Percentiles rank a stretch among this genome's conserved stretches.
Conservation (phyloP, 805 yeast genomes). For the Candida ovalis region DNA sequence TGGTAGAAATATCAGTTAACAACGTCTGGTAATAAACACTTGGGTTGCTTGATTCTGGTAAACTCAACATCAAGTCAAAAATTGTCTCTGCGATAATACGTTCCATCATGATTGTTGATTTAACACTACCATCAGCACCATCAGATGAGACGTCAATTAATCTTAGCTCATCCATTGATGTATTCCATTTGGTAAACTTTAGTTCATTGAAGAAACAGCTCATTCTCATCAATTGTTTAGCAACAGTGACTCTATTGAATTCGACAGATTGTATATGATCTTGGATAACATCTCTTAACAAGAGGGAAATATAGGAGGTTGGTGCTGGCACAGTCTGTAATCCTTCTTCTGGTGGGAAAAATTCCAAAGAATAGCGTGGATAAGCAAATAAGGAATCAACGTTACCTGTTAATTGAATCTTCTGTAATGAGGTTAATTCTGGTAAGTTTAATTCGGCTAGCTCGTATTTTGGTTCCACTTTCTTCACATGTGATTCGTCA, state of each 20-base stretch:
- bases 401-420: constrained; percentile 35
- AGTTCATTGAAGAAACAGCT: constrained; percentile 67
- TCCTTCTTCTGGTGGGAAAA: constrained; percentile 49
- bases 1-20: constrained; percentile 79
- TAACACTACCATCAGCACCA: constrained; percentile 37
- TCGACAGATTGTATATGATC: constrained; percentile 79
- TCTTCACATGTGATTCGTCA: constrained; percentile 8
- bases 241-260: constrained; percentile 83
- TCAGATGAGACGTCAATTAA: constrained; percentile 34
- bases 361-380: constrained; percentile 59
- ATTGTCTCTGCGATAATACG: constrained; percentile 84
- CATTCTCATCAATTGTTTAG: constrained; percentile 74
- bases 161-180: constrained; percentile 66
- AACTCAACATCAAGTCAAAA: constrained; percentile 68
- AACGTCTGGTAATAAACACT: constrained; percentile 80
- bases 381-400: constrained; percentile 66
- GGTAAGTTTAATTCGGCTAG: constrained; percentile 29
- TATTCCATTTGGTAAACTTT: constrained; percentile 68
- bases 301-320: constrained; percentile 48
- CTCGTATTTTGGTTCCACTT: constrained; percentile 14
- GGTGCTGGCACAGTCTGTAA: constrained; percentile 66
- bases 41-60: constrained; percentile 65
- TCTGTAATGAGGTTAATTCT: constrained; percentile 32
- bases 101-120: constrained; percentile 85
- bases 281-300: constrained; percentile 69